Conservation (phyloP, 257 asterid species). For the Phtheirospermum japonicum region DNA sequence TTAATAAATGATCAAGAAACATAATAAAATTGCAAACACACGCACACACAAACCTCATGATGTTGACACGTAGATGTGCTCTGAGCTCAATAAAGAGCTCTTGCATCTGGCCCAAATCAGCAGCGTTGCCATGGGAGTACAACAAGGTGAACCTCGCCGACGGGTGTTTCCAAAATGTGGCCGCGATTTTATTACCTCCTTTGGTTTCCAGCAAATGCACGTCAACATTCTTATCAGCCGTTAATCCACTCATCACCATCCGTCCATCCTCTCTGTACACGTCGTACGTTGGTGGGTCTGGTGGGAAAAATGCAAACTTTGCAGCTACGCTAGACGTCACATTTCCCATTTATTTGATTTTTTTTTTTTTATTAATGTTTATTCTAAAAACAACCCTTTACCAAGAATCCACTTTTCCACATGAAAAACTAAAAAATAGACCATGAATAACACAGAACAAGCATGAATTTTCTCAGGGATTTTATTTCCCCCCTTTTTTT, state of each 20-base stretch:
- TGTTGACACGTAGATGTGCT: conserved; percentile 96
- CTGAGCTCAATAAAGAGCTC: conserved; percentile 97
- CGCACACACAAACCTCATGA: conserved; percentile 60
- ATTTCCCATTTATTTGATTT: conserved; percentile 66
- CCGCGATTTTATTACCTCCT: conserved; percentile 77
- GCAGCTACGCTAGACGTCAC: conserved; percentile 96
- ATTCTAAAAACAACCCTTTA: conserved; percentile 14
- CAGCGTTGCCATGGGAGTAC: conserved; percentile 99
- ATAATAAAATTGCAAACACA: background rate
- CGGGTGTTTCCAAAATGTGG: conserved; percentile 93
- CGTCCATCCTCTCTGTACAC: conserved; percentile 68
- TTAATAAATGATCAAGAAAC: conserved; percentile 12
- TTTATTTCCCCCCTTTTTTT: background rate
- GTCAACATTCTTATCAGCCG: conserved; percentile 84
- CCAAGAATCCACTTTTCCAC: conserved; percentile 30
- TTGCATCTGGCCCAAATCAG: conserved; percentile 99
- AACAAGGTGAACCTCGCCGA: conserved; percentile 71
- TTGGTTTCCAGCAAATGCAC: conserved; percentile 80
- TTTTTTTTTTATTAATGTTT: background rate
- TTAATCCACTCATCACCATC: conserved; percentile 70
- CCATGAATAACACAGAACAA: conserved; percentile 29
- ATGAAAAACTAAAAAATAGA: conserved; percentile 28
- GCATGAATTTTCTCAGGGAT: conserved; percentile 29
- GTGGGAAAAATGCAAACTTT: conserved; percentile 95
- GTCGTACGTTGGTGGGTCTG: conserved; percentile 96